Percentiles rank a stretch among this genome's conserved stretches.
phyloP scores from a whole-genome alignment of 2,329 filamentous ascomycete genomes.

The Calonectria crousiana region DNA sequence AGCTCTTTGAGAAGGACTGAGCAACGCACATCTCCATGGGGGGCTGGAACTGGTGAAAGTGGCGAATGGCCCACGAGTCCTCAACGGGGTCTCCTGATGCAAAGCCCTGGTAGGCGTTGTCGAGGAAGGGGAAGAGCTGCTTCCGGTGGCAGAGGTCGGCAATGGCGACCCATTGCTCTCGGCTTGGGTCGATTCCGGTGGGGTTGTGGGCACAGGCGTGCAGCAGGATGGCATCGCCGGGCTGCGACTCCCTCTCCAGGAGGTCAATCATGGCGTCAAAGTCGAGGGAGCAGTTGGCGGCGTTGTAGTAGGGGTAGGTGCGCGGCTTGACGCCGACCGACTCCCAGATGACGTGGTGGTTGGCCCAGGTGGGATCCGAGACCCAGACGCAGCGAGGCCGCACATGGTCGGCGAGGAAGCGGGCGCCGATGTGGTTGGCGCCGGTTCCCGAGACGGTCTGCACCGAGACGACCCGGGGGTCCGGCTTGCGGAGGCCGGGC shows the following conservation, averaged over 20 bases:
- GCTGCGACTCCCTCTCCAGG: conserved; percentile 74
- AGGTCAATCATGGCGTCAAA: conserved; percentile 86
- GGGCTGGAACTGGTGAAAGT: conserved; percentile 81
- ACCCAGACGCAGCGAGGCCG: conserved; percentile 84
- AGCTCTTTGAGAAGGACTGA: conserved; percentile 97
- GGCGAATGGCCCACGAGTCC: conserved; percentile 89
- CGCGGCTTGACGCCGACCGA: conserved; percentile 85
- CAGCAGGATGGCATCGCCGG: conserved; percentile 86
- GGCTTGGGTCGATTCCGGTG: conserved; percentile 92
- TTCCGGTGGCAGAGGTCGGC: conserved; percentile 80
- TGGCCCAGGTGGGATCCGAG: conserved; percentile 96
- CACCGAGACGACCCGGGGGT: conserved; percentile 64
- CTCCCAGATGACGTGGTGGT: conserved; percentile 97
- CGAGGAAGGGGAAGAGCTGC: conserved; percentile 96
- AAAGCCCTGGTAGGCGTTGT: conserved; percentile 97
- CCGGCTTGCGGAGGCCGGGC: background rate
- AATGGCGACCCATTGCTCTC: conserved; percentile 94
- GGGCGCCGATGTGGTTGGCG: conserved; percentile 90
- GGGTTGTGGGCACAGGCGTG: conserved; percentile 98
- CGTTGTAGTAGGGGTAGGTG: conserved; percentile 93
- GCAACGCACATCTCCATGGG: conserved; percentile 89
- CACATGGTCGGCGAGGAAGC: conserved; percentile 94
- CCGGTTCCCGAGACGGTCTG: conserved; percentile 98
- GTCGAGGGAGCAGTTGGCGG: conserved; percentile 88
- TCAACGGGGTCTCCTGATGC: conserved; percentile 87